Base-by-base conservation (phyloP, 176 grass and related monocot species). In the Oropetium thomaeum region DNA sequence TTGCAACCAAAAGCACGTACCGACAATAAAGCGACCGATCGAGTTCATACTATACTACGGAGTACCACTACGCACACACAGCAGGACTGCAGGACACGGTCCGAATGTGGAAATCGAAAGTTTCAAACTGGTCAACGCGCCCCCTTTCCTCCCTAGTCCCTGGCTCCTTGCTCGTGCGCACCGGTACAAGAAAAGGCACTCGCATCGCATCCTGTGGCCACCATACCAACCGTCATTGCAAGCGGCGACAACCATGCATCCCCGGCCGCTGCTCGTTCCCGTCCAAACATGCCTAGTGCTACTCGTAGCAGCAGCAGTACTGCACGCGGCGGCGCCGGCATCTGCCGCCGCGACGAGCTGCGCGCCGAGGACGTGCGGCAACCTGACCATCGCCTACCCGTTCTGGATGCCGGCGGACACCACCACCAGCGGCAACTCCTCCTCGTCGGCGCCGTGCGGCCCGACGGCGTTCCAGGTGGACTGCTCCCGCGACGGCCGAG, bases 311-410 rank as follows among this genome's bases (percentile, higher is more conserved):
- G 17, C 4, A 22, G 7, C 17, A 5, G 14, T 62, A 0, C 48
- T n/a, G 7, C 27, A 62, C 15, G 11, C 3, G 7, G 11, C 3
- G 7, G 31, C 78, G 1, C 0, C 20, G 1, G 81, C 66, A 0
- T 16, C 72, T 0, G 73, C 71, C 0, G 43, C 61, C 4, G 62
- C 66, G 27, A 16, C 80, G 1, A 74, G n/a, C 61, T 86, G 87
- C 51, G 11, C 51, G 33, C 73, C 78, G 0, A 72, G 8, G 53
- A 17, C 23, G 1, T 89, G 87, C 74, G 87, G 88, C 41, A 87
- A 87, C 81, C 40, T 79, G 12, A 84, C 76, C 1, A 54, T 90
- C 14, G 17, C 35, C 28, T 88, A 82, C 82, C 89, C 89, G 19
- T 92, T 92, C 89, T 92, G 82, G 85, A 43, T 88, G 26, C 22